phyloP scores from a whole-genome alignment of 352 stramenopile species.

The Globisporangium splendens region DNA sequence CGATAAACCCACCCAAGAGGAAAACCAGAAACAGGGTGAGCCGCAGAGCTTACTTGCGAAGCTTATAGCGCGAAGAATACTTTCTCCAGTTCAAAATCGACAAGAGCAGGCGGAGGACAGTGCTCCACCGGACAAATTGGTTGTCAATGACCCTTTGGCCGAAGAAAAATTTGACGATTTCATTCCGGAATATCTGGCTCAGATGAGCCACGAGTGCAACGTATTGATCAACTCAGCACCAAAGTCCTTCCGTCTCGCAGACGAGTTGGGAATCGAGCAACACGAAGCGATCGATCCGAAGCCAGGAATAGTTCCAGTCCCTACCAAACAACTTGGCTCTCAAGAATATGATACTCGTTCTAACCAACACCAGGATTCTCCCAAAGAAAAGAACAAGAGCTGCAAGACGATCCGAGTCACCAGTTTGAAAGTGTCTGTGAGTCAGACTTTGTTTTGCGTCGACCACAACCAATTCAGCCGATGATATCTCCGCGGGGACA shows the following conservation, averaged over 20 bases:
- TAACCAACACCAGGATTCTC: neutral
- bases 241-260: neutral
- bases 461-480: neutral
- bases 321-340: neutral
- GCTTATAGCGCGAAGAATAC: neutral
- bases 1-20: neutral
- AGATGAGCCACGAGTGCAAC: neutral
- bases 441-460: slow-evolving; percentile 11
- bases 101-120: neutral
- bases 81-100: neutral
- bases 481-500: neutral
- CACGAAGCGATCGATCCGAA: neutral
- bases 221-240: neutral
- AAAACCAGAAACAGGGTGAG: neutral
- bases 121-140: neutral
- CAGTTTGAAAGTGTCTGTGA: neutral
- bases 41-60: neutral
- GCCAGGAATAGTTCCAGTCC: neutral
- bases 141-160: neutral
- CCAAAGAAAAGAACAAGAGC: neutral
- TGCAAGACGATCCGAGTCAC: neutral
- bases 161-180: neutral
- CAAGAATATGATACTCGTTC: neutral
- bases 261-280: neutral
- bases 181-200: neutral